These are phyloP conservation scores for Phytophthora palmivora DNA, from an alignment of 352 stramenopile species.

Conservation along the genomic window DNA sequence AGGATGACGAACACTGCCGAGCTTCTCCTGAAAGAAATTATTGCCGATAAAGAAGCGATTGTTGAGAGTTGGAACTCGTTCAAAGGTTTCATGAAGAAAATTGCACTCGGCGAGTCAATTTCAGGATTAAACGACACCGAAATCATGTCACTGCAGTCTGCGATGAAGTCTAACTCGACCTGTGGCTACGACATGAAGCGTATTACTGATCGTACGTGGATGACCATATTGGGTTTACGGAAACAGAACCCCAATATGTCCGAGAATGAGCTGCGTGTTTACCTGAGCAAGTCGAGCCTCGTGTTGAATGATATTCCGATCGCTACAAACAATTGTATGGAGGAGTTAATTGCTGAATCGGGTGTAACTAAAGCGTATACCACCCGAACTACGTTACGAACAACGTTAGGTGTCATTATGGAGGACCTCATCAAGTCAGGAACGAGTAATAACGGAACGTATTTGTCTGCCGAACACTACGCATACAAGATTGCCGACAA, in stretches of 20 bases:
- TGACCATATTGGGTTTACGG: constrained; percentile 15
- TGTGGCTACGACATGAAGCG: constrained; percentile 33
- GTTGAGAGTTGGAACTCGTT: constrained; percentile 24
- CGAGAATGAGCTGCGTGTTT: constrained; percentile 22
- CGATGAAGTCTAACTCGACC: constrained; percentile 23
- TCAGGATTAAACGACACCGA: constrained; percentile 12
- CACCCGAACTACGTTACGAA: constrained; percentile 44
- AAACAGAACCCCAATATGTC: constrained; percentile 21
- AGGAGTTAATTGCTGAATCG: constrained; percentile 31
- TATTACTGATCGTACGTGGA: constrained; percentile 26
- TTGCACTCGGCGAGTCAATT: constrained; percentile 19
- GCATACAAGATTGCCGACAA: constrained; percentile 41
- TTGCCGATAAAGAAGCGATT: constrained; percentile 31
- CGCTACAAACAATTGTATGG: constrained; percentile 42
- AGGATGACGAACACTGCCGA: constrained; percentile 33
- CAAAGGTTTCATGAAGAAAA: constrained; percentile 19
- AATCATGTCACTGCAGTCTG: constrained; percentile 16
- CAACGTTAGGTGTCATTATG: constrained; percentile 51
- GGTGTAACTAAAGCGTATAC: constrained; percentile 15
- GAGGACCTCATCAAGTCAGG: constrained; percentile 43
- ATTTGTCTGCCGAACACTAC: constrained; percentile 34
- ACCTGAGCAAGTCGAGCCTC: constrained; percentile 37
- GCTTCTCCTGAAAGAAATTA: constrained; percentile 31
- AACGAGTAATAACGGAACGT: constrained; percentile 33
- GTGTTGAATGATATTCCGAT: constrained; percentile 51